Base-by-base conservation (phyloP, 2,329 filamentous ascomycete genomes). In the Sordariomycetes sp. region DNA sequence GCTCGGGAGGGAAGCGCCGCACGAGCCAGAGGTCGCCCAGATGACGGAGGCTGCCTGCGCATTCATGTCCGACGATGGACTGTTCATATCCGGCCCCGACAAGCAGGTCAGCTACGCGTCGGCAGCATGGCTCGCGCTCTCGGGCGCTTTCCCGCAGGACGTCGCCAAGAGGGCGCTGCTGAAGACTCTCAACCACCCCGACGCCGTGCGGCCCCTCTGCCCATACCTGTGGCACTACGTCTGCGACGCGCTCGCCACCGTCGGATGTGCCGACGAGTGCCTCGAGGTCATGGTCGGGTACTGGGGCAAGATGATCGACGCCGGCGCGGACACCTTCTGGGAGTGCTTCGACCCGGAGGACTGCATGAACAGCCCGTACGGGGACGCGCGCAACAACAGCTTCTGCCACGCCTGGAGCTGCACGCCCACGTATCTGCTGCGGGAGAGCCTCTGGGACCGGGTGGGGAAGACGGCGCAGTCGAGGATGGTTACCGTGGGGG, bases 391-490 rank as follows among this genome's bases (percentile, higher is more conserved):
- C 14, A 54, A 53, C 38, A 56, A 55, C 30, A 51, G 47, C 23
- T 56, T 51, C 39, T 56, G 51, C 17, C 51, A 55, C 45, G 51
- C 52, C 2, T 55, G 52, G 53, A 50, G 47, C 36, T 55, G 51
- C 33, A 53, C 50, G 11, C 48, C 50, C 2, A 48, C 48, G 12
- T 51, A 51, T 36, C 29, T 53, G 24, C 39, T 54, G 4, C 42
- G 50, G 29, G 34, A 21, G 11, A 42, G 39, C 26, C 20, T 45
- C 9, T 18, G 29, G 16, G 16, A 26, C 18, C n/a, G 16, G 9
- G 16, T 30, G 15, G 17, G 24, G 16, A 18, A 21, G 18, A 16
- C 11, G 10, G 10, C 3, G 3, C 10, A 11, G 23, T 14, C 23
- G 10, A 25, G 14, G 14, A 14, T 6, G 23, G 14, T 6, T 10